Conservation (phyloP, 2,329 filamentous ascomycete genomes). For the Alternaria novae-zelandiae region DNA sequence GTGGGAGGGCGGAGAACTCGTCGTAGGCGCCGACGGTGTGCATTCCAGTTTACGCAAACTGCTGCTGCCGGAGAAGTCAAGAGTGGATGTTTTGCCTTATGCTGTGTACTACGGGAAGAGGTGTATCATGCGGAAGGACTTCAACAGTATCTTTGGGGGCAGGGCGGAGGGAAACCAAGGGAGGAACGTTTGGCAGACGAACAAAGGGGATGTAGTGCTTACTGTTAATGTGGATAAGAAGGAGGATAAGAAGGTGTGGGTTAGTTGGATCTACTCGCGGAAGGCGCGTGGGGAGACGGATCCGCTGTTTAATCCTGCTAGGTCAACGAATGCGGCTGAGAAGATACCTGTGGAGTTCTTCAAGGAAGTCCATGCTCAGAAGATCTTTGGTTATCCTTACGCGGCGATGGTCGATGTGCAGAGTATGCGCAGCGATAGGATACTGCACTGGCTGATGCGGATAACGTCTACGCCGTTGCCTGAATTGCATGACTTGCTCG, state of each 20-base stretch:
- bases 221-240: slow-evolving; percentile 41
- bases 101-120: slow-evolving; percentile 43
- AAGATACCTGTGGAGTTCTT: slow-evolving; percentile 47
- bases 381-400: slow-evolving; percentile 39
- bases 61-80: slow-evolving; percentile 23
- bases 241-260: slow-evolving; percentile 29
- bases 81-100: slow-evolving; percentile 45
- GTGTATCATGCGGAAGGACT: slow-evolving; percentile 29
- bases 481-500: slow-evolving; percentile 26
- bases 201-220: slow-evolving; percentile 28
- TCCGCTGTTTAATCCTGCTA: slow-evolving; percentile 42
- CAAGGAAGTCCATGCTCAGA: slow-evolving; percentile 38
- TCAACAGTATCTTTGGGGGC: slow-evolving; percentile 19
- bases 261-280: slow-evolving; percentile 52
- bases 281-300: slow-evolving; percentile 36
- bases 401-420: slow-evolving; percentile 39
- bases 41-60: slow-evolving; percentile 45
- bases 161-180: slow-evolving; percentile 1
- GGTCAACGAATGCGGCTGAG: slow-evolving; percentile 38
- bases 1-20: slow-evolving; percentile 11
- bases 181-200: slow-evolving; percentile 30
- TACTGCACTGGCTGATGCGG: slow-evolving; percentile 54
- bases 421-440: slow-evolving; percentile 41
- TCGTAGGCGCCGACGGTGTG: slow-evolving; percentile 49
- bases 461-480: slow-evolving; percentile 23